These are phyloP conservation scores for Komagataella mondaviorum DNA, from an alignment of 805 yeast species.

Conservation along the genomic window DNA sequence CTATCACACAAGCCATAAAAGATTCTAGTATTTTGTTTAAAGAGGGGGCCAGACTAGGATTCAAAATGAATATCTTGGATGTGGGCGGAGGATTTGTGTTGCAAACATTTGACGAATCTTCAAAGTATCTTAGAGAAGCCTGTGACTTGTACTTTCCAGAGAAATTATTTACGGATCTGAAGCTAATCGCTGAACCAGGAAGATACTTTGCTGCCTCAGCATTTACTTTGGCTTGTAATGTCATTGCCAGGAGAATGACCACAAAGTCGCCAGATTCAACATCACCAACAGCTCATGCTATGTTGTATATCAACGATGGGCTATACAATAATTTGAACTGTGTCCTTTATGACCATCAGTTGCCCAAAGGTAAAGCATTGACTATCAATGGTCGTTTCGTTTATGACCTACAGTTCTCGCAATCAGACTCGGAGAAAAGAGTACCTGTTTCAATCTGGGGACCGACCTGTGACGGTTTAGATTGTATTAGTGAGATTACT, in stretches of 20 bases:
- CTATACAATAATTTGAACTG: slow-evolving; percentile 94
- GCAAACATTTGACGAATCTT: slow-evolving; percentile 42
- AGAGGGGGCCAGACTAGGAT: slow-evolving; percentile 32
- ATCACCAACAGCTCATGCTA: slow-evolving; percentile 19
- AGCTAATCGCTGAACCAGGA: slow-evolving; percentile 87
- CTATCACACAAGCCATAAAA: slow-evolving; percentile 55
- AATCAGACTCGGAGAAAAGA: slow-evolving; percentile 5
- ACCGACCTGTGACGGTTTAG: slow-evolving; percentile 96
- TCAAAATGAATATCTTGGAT: slow-evolving; percentile 47
- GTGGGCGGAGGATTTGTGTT: slow-evolving; percentile 89
- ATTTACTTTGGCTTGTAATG: slow-evolving; percentile 71
- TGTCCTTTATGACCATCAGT: slow-evolving; percentile 83
- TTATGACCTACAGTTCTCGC: slow-evolving; percentile 20
- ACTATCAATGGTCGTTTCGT: slow-evolving; percentile 35
- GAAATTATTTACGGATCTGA: slow-evolving; percentile 16
- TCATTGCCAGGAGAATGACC: slow-evolving; percentile 66
- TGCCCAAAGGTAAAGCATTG: slow-evolving; percentile 56
- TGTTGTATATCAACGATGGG: slow-evolving; percentile 89
- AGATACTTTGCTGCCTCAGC: slow-evolving; percentile 78
- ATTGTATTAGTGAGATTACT: slow-evolving; percentile 51
- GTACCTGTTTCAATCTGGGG: slow-evolving; percentile 76
- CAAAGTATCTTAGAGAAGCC: slow-evolving; percentile 40
- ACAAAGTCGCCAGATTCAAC: slow-evolving; percentile 15
- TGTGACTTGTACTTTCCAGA: slow-evolving; percentile 49
- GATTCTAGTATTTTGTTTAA: slow-evolving; percentile 65